These are phyloP conservation scores for Flaveria floridana DNA, from an alignment of 140 eudicot genomes.

Conservation along the genomic window DNA sequence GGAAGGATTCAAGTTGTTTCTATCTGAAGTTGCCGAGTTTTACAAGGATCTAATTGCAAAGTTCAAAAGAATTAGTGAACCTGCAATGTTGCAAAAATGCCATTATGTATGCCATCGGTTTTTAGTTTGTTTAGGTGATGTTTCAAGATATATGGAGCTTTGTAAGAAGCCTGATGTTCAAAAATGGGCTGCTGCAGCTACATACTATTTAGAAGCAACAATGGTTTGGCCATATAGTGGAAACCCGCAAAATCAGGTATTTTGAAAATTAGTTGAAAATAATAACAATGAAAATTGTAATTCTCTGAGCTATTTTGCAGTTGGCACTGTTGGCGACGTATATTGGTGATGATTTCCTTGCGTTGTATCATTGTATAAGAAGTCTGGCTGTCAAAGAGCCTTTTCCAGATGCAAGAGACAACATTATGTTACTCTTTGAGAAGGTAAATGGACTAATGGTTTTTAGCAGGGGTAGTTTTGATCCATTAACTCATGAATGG, in stretches of 20 bases:
- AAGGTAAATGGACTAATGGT: slow-evolving; percentile 46
- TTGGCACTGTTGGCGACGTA: slow-evolving; percentile 87
- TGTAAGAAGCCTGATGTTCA: slow-evolving; percentile 53
- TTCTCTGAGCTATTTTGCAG: slow-evolving; percentile 43
- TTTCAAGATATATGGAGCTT: slow-evolving; percentile 81
- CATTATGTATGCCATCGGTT: slow-evolving; percentile 65
- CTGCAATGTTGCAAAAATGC: slow-evolving; percentile 39
- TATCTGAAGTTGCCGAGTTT: slow-evolving; percentile 70
- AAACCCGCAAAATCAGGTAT: slow-evolving; percentile 98
- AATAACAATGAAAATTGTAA: slow-evolving; percentile 7
- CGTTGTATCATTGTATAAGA: slow-evolving; percentile 84
- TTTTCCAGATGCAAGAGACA: slow-evolving; percentile 86
- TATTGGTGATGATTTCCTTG: slow-evolving; percentile 78
- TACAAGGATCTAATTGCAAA: slow-evolving; percentile 60
- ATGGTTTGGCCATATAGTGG: slow-evolving; percentile 81
- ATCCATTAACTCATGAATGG: background rate
- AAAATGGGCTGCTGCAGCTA: slow-evolving; percentile 78
- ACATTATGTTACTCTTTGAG: slow-evolving; percentile 80
- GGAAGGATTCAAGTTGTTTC: slow-evolving; percentile 64
- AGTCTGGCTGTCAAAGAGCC: slow-evolving; percentile 95
- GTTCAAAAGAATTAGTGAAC: slow-evolving; percentile 47
- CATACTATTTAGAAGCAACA: slow-evolving; percentile 73
- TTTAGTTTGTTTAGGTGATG: slow-evolving; percentile 84
- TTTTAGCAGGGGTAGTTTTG: slow-evolving; percentile 5
- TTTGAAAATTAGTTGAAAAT: slow-evolving; percentile 6